Evolutionary conservation across 2,329 filamentous ascomycete species (phyloP).

Genomic region (Cytospora leucostoma): DNA sequence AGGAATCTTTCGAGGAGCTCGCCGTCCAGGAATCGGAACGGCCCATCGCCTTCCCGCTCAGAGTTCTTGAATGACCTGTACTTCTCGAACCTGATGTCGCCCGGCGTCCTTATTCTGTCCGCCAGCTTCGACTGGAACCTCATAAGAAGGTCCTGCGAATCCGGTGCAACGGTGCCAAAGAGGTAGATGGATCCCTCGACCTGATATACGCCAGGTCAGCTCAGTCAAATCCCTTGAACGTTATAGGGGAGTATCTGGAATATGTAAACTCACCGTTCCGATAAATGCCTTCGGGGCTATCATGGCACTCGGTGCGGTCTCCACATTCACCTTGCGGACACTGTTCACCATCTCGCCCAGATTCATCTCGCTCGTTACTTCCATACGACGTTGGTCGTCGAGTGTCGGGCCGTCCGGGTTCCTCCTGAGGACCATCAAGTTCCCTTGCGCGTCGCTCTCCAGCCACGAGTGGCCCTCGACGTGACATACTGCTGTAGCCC

Average conservation of each 20-base stretch:
- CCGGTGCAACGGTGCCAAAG: constrained; percentile 74
- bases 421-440: constrained; percentile 76
- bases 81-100: constrained; percentile 71
- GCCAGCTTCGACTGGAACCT: constrained; percentile 75
- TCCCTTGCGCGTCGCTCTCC: constrained; percentile 83
- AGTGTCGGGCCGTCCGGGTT: constrained; percentile 72
- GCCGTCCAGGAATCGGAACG: constrained; percentile 87
- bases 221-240: constrained; percentile 10
- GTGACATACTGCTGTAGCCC: constrained; percentile 77
- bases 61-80: constrained; percentile 83
- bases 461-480: constrained; percentile 76
- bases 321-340: constrained; percentile 73
- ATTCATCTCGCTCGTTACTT: constrained; percentile 77
- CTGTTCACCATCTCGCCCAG: constrained; percentile 93
- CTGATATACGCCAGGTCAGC: constrained; percentile 46
- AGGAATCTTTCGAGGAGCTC: constrained; percentile 87
- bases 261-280: constrained; percentile 69
- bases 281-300: constrained; percentile 84
- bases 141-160: constrained; percentile 78
- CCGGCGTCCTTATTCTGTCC: constrained; percentile 65
- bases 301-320: constrained; percentile 62
- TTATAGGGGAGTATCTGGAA: not conserved
- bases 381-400: constrained; percentile 70
- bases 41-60: constrained; percentile 70
- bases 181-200: constrained; percentile 91